Percentiles rank a stretch among this genome's conserved stretches.
Conservation (phyloP, 2,329 filamentous ascomycete species). For the Purpureocillium lavendulum region DNA sequence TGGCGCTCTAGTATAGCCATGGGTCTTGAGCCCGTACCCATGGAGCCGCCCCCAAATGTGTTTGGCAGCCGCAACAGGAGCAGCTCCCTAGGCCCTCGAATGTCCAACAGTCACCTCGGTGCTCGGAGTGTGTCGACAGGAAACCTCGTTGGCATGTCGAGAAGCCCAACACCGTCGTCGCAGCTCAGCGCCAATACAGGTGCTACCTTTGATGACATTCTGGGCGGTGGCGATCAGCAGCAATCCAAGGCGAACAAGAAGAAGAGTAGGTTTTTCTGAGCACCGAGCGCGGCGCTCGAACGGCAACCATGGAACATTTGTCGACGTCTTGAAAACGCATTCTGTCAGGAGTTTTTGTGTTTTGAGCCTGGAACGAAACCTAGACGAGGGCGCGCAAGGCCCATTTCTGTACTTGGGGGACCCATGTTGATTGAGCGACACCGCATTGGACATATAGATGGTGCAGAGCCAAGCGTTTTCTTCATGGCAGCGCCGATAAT, state of each 20-base stretch:
- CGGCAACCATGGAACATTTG: too few species aligned
- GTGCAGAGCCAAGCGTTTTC: neutral
- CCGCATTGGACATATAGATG: neutral
- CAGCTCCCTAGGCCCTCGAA: conserved; percentile 25
- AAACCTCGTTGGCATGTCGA: conserved; percentile 22
- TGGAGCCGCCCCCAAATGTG: conserved; percentile 22
- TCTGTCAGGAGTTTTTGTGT: neutral
- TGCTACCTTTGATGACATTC: conserved; percentile 41
- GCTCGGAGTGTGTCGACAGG: conserved; percentile 24
- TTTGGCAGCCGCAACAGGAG: conserved; percentile 22
- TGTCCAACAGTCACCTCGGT: conserved; percentile 21
- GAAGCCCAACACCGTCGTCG: conserved; percentile 10
- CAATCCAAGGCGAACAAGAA: conserved; percentile 26
- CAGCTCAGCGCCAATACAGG: conserved; percentile 18
- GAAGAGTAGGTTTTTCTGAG: conserved; percentile 31
- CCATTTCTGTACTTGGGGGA: too few species aligned
- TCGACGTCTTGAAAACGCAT: neutral
- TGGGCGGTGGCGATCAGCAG: conserved; percentile 23
- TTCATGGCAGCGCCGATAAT: conserved; percentile 3
- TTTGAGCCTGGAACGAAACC: neutral
- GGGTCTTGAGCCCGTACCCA: conserved; percentile 33
- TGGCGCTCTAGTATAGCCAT: conserved; percentile 34
- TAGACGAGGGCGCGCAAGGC: neutral
- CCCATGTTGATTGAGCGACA: neutral
- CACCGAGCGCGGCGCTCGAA: neutral